Evolutionary conservation across 148 eudicot species (phyloP).

Genomic region (Vaccinium vitisidaea): DNA sequence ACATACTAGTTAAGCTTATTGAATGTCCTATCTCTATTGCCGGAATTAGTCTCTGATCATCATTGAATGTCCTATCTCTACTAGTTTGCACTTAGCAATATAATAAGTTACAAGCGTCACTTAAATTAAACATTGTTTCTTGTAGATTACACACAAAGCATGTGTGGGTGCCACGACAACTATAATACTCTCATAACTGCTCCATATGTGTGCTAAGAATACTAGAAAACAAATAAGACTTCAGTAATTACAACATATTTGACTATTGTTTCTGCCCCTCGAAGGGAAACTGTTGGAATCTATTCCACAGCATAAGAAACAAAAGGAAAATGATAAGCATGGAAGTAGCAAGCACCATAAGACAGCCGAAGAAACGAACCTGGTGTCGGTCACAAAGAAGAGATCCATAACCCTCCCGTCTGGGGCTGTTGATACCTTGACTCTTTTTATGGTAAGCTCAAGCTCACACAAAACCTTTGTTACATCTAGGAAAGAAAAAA

Average conservation of each 20-base stretch:
- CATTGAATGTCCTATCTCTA: no score
- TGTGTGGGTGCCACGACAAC: neutral
- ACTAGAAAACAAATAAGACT: neutral
- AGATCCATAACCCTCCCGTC: conserved; percentile 65
- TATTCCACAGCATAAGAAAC: neutral
- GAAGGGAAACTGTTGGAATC: no score
- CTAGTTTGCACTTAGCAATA: neutral
- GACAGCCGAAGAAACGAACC: conserved; percentile 26
- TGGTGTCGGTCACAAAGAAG: conserved; percentile 62
- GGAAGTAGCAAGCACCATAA: neutral
- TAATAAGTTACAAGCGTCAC: neutral
- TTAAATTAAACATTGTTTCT: neutral
- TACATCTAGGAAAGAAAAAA: conserved; percentile 36
- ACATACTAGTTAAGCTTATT: neutral
- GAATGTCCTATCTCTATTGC: neutral
- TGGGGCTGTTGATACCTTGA: conserved; percentile 65
- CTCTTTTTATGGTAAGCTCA: conserved; percentile 60
- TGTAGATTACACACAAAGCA: neutral
- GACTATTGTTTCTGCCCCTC: neutral
- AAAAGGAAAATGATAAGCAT: conserved; percentile 7
- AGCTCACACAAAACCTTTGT: conserved; percentile 59
- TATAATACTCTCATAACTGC: neutral
- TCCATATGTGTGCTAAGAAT: conserved; percentile 1
- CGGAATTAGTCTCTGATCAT: neutral
- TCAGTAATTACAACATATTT: neutral